These are phyloP conservation scores for Malus sylvestris DNA, from an alignment of 306 rosid genomes.

Conservation along the genomic window DNA sequence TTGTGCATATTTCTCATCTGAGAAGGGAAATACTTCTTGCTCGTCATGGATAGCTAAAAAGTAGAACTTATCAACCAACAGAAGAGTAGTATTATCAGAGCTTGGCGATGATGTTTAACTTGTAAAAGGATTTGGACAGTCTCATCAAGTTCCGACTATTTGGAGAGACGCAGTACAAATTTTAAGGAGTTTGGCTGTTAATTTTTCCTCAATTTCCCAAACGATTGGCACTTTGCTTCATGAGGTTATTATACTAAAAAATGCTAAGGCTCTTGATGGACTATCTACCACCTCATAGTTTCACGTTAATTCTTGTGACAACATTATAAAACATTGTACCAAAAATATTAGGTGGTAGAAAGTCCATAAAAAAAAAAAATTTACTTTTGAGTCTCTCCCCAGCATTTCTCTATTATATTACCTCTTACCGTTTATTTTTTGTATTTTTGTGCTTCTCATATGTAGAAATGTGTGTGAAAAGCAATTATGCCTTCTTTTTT, in stretches of 20 bases:
- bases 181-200: background rate
- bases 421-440: no score
- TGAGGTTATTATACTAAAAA: background rate
- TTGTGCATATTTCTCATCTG: slow-evolving; percentile 54
- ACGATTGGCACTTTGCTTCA: background rate
- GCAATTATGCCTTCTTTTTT: no score
- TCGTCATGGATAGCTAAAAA: slow-evolving; percentile 42
- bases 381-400: no score
- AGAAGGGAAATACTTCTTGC: slow-evolving; percentile 42
- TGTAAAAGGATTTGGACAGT: background rate
- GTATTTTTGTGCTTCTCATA: no score
- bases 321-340: no score
- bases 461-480: no score
- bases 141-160: background rate
- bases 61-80: slow-evolving; percentile 51
- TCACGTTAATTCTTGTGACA: no score
- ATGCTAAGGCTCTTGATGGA: no score
- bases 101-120: background rate
- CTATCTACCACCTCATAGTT: no score
- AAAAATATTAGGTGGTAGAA: no score
- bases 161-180: background rate
- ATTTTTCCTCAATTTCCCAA: background rate
- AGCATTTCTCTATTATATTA: no score
- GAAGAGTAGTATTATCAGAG: background rate
- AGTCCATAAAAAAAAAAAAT: no score